Conservation (phyloP, 495 filamentous ascomycete species). For the Penicillium psychrofluorescens region DNA sequence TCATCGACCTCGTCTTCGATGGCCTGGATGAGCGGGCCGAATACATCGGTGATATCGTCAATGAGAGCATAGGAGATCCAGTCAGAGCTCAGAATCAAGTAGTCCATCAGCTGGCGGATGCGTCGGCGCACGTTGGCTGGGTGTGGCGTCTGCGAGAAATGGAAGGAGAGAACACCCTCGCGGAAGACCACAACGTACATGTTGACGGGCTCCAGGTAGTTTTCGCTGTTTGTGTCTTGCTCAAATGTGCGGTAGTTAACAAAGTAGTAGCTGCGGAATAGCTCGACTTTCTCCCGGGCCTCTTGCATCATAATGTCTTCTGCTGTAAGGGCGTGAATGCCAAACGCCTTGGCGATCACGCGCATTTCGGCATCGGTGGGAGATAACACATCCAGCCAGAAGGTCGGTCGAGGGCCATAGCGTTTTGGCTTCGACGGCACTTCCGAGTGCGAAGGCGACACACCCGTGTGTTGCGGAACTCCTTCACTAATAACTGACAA, state of each 20-base stretch:
- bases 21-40: slow-evolving; percentile 78
- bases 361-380: slow-evolving; percentile 93
- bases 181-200: slow-evolving; percentile 97
- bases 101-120: slow-evolving; percentile 90
- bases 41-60: slow-evolving; percentile 96
- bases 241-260: slow-evolving; percentile 97
- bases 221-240: slow-evolving; percentile 77
- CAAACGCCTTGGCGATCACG: slow-evolving; percentile 83
- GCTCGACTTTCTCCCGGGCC: slow-evolving; percentile 93
- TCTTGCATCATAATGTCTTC: slow-evolving; percentile 98
- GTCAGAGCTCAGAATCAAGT: slow-evolving; percentile 84
- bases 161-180: slow-evolving; percentile 91
- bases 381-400: slow-evolving; percentile 89
- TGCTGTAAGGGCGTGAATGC: slow-evolving; percentile 87
- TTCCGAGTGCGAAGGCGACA: slow-evolving; percentile 17
- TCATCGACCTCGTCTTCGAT: slow-evolving; percentile 87
- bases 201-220: slow-evolving; percentile 92
- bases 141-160: slow-evolving; percentile 88
- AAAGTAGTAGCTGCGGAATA: slow-evolving; percentile 96
- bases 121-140: slow-evolving; percentile 90
- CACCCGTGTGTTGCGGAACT: slow-evolving; percentile 17
- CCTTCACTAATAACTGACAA: slow-evolving; percentile 31
- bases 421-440: slow-evolving; percentile 45
- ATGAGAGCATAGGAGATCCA: slow-evolving; percentile 99
- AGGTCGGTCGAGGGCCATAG: slow-evolving; percentile 85